These are phyloP conservation scores for Podila minutissima DNA, from an alignment of 192 early-diverging fungal species.

Conservation along the genomic window DNA sequence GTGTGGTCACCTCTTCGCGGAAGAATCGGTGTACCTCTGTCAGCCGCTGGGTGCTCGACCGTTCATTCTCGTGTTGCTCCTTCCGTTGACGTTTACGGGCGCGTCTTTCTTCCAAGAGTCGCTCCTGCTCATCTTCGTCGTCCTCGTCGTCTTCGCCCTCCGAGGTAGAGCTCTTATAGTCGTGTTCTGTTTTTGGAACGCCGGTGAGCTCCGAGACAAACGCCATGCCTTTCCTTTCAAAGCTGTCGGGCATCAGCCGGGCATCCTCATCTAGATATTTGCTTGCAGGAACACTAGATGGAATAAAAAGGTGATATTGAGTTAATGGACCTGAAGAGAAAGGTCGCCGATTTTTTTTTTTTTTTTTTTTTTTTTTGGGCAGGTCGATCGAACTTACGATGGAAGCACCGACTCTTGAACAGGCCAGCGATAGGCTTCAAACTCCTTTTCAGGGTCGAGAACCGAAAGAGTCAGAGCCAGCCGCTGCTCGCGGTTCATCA, in stretches of 20 bases:
- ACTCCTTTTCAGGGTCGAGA: not conserved
- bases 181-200: slow-evolving; percentile 22
- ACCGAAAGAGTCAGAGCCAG: not conserved
- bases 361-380: no score
- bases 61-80: slow-evolving; percentile 17
- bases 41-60: slow-evolving; percentile 5
- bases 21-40: slow-evolving; percentile 15
- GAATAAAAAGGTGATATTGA: not conserved
- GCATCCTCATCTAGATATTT: not conserved
- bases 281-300: slow-evolving; percentile 14
- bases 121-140: not conserved
- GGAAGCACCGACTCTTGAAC: slow-evolving; percentile 27
- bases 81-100: slow-evolving; percentile 3
- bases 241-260: not conserved
- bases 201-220: slow-evolving; percentile 41
- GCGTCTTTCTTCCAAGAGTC: not conserved
- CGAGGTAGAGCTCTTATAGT: not conserved
- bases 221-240: slow-evolving; percentile 15
- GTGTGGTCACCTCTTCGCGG: slow-evolving; percentile 9
- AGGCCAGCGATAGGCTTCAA: slow-evolving; percentile 37
- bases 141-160: no score
- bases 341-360: not conserved
- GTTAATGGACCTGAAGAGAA: not conserved
- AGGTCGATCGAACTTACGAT: slow-evolving; percentile 4
- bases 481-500: not conserved